A percentile compares a stretch with the other conserved stretches of the same genome.
Conservation (phyloP, 495 filamentous ascomycete species). For the Penicillium bialowiezense region DNA sequence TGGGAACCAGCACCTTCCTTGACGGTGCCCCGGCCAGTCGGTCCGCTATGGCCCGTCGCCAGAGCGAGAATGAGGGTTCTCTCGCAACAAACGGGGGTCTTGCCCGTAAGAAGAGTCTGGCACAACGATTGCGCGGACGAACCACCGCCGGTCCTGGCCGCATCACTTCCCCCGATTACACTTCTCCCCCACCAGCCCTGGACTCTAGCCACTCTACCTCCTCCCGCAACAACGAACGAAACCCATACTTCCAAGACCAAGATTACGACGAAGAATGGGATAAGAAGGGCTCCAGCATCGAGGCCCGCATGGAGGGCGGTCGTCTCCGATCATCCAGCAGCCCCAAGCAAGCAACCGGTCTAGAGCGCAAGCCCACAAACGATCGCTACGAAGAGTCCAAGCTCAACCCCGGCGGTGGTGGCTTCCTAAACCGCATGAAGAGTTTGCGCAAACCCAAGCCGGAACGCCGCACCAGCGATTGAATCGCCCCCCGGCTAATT, state of each 20-base stretch:
- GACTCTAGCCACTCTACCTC: conserved; percentile 32
- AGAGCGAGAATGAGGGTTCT: conserved; percentile 58
- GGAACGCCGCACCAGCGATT: conserved; percentile 40
- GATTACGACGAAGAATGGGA: conserved; percentile 77
- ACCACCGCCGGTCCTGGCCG: conserved; percentile 40
- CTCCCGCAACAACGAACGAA: conserved; percentile 52
- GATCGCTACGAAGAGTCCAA: conserved; percentile 53
- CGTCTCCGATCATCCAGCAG: conserved; percentile 57
- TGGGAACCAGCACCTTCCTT: conserved; percentile 93
- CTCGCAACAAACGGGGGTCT: conserved; percentile 58
- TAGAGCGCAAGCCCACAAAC: conserved; percentile 70
- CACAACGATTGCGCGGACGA: conserved; percentile 73
- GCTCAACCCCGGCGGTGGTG: conserved; percentile 49
- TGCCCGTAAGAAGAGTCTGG: conserved; percentile 87
- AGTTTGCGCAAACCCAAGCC: conserved; percentile 65
- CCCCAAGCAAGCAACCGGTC: conserved; percentile 49
- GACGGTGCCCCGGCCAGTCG: conserved; percentile 90
- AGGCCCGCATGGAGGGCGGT: conserved; percentile 41
- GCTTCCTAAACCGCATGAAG: conserved; percentile 84
- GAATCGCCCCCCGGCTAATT: not conserved
- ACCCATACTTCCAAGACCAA: conserved; percentile 84
- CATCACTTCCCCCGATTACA: conserved; percentile 43
- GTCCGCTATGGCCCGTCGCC: conserved; percentile 73
- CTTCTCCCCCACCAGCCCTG: conserved; percentile 32
- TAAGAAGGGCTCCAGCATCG: conserved; percentile 62